Evolutionary conservation across 345 rosid species (phyloP).

Genomic region (Rhizophora mangle): DNA sequence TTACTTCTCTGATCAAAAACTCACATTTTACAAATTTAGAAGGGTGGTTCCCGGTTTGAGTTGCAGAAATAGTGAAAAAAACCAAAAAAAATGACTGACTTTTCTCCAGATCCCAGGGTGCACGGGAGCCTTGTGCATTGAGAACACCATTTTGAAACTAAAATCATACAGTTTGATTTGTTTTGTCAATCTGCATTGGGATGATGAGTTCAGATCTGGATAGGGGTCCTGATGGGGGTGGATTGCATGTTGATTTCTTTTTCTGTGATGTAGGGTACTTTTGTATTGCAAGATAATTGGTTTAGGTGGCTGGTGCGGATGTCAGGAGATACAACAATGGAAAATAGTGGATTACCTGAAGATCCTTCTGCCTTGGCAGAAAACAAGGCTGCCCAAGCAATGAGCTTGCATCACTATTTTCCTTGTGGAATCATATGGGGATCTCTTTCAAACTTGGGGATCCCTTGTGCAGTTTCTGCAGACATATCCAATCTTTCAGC

Average conservation of each 20-base stretch:
- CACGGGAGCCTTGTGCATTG: too few species aligned
- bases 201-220: too few species aligned
- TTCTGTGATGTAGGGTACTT: constrained; percentile 72
- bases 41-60: too few species aligned
- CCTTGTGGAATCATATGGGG: constrained; percentile 97
- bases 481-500: constrained; percentile 93
- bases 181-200: too few species aligned
- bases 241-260: background rate
- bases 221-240: too few species aligned
- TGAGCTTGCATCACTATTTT: constrained; percentile 85
- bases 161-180: too few species aligned
- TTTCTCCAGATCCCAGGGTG: too few species aligned
- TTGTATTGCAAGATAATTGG: constrained; percentile 91
- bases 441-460: constrained; percentile 94
- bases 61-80: too few species aligned
- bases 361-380: constrained; percentile 57
- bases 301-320: constrained; percentile 86
- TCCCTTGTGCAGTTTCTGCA: constrained; percentile 93
- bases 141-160: too few species aligned
- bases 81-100: too few species aligned
- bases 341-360: constrained; percentile 36
- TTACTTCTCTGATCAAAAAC: too few species aligned
- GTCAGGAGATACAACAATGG: constrained; percentile 54
- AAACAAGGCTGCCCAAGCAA: constrained; percentile 61
- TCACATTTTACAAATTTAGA: too few species aligned